A percentile compares a stretch with the other conserved stretches of the same genome.
phyloP scores from a whole-genome alignment of 23 red algal genomes.

The Gracilaria gracilis region DNA sequence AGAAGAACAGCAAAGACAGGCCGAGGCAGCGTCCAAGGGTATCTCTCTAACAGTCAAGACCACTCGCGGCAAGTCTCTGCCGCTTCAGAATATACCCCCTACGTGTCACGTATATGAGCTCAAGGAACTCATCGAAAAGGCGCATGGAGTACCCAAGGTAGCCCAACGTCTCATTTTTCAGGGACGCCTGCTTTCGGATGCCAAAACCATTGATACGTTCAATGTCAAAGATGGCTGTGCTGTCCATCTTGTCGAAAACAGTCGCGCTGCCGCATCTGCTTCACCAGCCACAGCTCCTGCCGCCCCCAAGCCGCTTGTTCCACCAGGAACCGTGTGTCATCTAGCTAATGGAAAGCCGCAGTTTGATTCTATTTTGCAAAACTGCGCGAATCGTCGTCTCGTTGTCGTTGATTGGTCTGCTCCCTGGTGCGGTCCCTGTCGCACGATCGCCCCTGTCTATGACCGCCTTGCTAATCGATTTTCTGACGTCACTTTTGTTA shows the following conservation, averaged over 20 bases:
- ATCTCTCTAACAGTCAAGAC: conserved; percentile 69
- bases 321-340: conserved; percentile 63
- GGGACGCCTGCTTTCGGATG: conserved; percentile 62
- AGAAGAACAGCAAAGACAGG: conserved; percentile 8
- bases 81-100: conserved; percentile 32
- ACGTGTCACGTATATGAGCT: conserved; percentile 19
- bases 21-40: conserved; percentile 5
- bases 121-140: conserved; percentile 51
- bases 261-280: conserved; percentile 16
- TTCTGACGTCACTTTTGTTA: conserved; percentile 74
- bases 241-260: conserved; percentile 74
- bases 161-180: conserved; percentile 74
- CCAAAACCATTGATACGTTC: conserved; percentile 49
- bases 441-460: conserved; percentile 69
- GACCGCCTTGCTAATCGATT: conserved; percentile 55
- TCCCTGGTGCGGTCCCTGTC: conserved; percentile 78
- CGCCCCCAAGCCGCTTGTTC: conserved; percentile 45
- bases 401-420: conserved; percentile 72
- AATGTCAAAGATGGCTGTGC: conserved; percentile 55
- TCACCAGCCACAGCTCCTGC: conserved; percentile 6
- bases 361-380: conserved; percentile 36
- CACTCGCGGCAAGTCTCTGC: conserved; percentile 27
- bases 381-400: conserved; percentile 45
- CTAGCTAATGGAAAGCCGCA: conserved; percentile 39
- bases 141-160: conserved; percentile 33